Conservation (phyloP, 495 filamentous ascomycete species). For the Lasiosphaeria hispida region DNA sequence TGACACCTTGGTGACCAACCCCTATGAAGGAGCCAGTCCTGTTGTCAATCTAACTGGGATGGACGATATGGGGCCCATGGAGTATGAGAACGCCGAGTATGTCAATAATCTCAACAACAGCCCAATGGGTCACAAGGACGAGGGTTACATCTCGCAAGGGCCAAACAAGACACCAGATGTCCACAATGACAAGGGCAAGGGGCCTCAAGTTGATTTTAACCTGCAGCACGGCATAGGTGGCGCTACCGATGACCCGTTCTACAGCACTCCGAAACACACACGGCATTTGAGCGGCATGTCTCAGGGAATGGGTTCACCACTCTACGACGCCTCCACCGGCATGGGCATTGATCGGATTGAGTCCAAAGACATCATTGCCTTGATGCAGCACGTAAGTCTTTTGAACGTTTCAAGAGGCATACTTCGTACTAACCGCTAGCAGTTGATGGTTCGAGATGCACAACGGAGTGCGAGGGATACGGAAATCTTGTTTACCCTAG, state of each 20-base stretch:
- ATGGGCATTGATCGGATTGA: slow-evolving; percentile 88
- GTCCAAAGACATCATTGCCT: slow-evolving; percentile 92
- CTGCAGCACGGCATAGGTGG: slow-evolving; percentile 54
- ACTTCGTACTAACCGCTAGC: slow-evolving; percentile 35
- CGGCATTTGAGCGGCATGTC: slow-evolving; percentile 86
- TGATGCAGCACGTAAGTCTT: slow-evolving; percentile 88
- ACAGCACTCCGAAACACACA: slow-evolving; percentile 52
- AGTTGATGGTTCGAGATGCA: slow-evolving; percentile 94
- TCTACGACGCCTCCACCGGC: slow-evolving; percentile 90
- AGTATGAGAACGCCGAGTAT: slow-evolving; percentile 35
- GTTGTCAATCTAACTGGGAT: slow-evolving; percentile 50
- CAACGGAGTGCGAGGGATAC: slow-evolving; percentile 96
- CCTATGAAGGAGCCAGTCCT: slow-evolving; percentile 56
- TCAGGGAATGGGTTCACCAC: slow-evolving; percentile 79
- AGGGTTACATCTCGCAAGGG: slow-evolving; percentile 88
- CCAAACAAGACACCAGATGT: slow-evolving; percentile 65
- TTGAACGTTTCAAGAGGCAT: not conserved
- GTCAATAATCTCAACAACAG: slow-evolving; percentile 44
- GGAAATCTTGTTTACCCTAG: slow-evolving; percentile 91
- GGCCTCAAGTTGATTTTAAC: slow-evolving; percentile 48
- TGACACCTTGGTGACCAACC: slow-evolving; percentile 56
- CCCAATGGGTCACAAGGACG: slow-evolving; percentile 58
- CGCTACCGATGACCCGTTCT: slow-evolving; percentile 58
- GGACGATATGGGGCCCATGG: slow-evolving; percentile 41
- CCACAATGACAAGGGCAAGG: slow-evolving; percentile 50